Percentiles rank a stretch among this genome's conserved stretches.
Conservation (phyloP, 371 early-diverging fungal species). For the Caulochytrium protostelioides region DNA sequence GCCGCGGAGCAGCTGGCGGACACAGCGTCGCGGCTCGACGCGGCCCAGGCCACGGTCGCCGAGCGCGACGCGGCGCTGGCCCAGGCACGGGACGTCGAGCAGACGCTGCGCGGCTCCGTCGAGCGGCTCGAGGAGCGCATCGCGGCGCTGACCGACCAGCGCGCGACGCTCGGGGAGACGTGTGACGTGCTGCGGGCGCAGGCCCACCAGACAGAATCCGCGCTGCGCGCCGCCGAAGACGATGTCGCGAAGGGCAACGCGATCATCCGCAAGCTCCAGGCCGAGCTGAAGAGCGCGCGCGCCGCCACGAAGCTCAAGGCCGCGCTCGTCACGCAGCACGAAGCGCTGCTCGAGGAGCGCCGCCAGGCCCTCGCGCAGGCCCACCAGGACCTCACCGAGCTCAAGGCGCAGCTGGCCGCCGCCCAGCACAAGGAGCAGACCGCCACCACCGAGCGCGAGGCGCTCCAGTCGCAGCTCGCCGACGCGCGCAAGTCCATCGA, state of each 20-base stretch:
- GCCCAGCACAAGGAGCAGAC: constrained; percentile 2
- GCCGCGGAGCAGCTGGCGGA: too few species aligned
- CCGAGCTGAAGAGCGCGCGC: constrained; percentile 17
- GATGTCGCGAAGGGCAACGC: constrained; percentile 16
- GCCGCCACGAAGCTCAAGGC: constrained; percentile 27
- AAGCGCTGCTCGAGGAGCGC: constrained; percentile 22
- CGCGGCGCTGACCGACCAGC: not conserved
- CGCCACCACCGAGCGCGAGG: constrained; percentile 10
- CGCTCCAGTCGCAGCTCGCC: constrained; percentile 6
- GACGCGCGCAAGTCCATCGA: constrained; percentile 11
- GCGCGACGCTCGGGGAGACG: not conserved
- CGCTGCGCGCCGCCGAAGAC: constrained; percentile 1
- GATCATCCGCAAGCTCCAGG: constrained; percentile 22
- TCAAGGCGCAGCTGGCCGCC: constrained; percentile 8
- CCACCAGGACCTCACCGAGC: constrained; percentile 12
- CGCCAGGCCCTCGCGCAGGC: constrained; percentile 9
- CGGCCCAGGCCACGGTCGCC: too few species aligned
- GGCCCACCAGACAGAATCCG: constrained; percentile 11
- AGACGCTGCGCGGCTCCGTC: too few species aligned
- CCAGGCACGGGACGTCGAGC: too few species aligned
- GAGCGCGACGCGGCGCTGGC: too few species aligned
- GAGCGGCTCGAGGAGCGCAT: not conserved
- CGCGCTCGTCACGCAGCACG: constrained; percentile 24
- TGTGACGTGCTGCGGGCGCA: constrained; percentile 2
- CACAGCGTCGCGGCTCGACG: too few species aligned